A percentile compares a stretch with the other conserved stretches of the same genome.
These are phyloP conservation scores for California macrophylla DNA, from an alignment of 441 rosid genomes.

Conservation along the genomic window DNA sequence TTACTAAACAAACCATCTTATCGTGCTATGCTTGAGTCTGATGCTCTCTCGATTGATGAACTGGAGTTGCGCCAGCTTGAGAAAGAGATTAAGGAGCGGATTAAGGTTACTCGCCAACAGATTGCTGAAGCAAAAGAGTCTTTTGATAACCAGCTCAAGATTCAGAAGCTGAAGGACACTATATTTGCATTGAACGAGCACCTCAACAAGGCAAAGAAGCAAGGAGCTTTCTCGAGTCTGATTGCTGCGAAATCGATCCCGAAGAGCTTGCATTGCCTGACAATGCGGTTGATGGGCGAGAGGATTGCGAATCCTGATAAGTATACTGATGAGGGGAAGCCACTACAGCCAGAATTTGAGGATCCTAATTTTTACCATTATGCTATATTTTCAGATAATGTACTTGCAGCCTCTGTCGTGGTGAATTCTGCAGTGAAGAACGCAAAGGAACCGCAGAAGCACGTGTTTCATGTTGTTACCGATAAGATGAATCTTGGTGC, in stretches of 20 bases:
- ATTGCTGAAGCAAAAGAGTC: slow-evolving; percentile 86
- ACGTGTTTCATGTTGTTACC: slow-evolving; percentile 81
- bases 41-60: slow-evolving; percentile 60
- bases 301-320: slow-evolving; percentile 63
- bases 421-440: slow-evolving; percentile 82
- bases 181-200: slow-evolving; percentile 71
- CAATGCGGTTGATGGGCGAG: slow-evolving; percentile 83
- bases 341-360: slow-evolving; percentile 43
- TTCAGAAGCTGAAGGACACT: slow-evolving; percentile 84
- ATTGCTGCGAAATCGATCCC: slow-evolving; percentile 77
- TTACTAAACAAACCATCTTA: slow-evolving; percentile 60
- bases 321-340: slow-evolving; percentile 62
- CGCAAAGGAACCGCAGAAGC: slow-evolving; percentile 76
- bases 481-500: slow-evolving; percentile 67
- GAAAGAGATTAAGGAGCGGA: slow-evolving; percentile 89
- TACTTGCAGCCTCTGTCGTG: slow-evolving; percentile 85
- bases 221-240: slow-evolving; percentile 67
- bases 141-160: slow-evolving; percentile 81
- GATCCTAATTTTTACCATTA: slow-evolving; percentile 72
- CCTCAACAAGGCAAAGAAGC: slow-evolving; percentile 72
- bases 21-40: slow-evolving; percentile 45
- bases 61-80: slow-evolving; percentile 55
- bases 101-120: slow-evolving; percentile 75
- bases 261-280: slow-evolving; percentile 83
- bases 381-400: slow-evolving; percentile 77